A percentile compares a stretch with the other conserved stretches of the same genome.
Conservation (phyloP, 2,329 filamentous ascomycete species). For the Fusarium pseudograminearum region DNA sequence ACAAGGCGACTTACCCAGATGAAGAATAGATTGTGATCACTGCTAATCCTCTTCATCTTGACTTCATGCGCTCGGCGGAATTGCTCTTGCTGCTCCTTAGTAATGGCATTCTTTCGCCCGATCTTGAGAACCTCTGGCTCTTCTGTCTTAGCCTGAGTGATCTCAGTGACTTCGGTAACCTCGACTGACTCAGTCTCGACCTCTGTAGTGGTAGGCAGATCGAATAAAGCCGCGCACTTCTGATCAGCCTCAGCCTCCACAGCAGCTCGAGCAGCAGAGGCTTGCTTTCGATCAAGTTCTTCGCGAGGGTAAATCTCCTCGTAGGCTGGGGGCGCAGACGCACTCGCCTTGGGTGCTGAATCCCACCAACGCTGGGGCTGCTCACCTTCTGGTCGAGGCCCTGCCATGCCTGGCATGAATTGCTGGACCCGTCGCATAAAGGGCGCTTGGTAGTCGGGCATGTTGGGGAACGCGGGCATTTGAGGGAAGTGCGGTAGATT, state of each 20-base stretch:
- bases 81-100: slow-evolving; percentile 73
- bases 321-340: slow-evolving; percentile 76
- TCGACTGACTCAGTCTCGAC: slow-evolving; percentile 52
- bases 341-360: slow-evolving; percentile 64
- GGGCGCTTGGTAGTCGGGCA: slow-evolving; percentile 79
- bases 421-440: slow-evolving; percentile 80
- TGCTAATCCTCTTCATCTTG: slow-evolving; percentile 72
- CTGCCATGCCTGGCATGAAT: slow-evolving; percentile 74
- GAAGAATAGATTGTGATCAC: slow-evolving; percentile 75
- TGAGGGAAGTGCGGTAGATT: slow-evolving; percentile 68
- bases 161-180: slow-evolving; percentile 52
- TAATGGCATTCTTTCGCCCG: slow-evolving; percentile 72
- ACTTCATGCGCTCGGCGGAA: slow-evolving; percentile 70
- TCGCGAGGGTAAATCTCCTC: slow-evolving; percentile 79
- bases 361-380: slow-evolving; percentile 71
- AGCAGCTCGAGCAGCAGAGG: slow-evolving; percentile 68
- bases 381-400: slow-evolving; percentile 61
- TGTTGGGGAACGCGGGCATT: slow-evolving; percentile 69
- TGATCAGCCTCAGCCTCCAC: slow-evolving; percentile 69
- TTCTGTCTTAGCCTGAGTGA: slow-evolving; percentile 55
- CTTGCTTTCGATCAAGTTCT: slow-evolving; percentile 67
- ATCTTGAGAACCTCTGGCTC: slow-evolving; percentile 65
- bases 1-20: slow-evolving; percentile 68
- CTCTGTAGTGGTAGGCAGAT: slow-evolving; percentile 54
- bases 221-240: slow-evolving; percentile 67